Base-by-base conservation (phyloP, 768 basidiomycete species). In the Tulasnella sp. region DNA sequence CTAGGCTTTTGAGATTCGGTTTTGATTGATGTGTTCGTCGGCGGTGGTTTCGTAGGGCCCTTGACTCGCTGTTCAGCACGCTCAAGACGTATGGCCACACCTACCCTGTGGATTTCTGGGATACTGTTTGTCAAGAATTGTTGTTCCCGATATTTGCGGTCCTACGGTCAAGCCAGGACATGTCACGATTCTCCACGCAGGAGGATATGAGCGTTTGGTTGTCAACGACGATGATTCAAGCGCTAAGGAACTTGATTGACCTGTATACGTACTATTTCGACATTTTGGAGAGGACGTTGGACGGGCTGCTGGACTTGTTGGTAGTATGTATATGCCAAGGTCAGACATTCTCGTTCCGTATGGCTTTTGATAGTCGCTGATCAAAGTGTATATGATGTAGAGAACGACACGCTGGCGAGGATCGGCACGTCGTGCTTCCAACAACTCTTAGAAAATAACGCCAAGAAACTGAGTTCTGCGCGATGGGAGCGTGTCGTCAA, bases 161-260 rank as follows among this genome's bases (percentile, higher is more conserved):
- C 45, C 75, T 99, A 37, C 90, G 89, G 64, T 93, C 90, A 14
- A 87, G 82, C 63, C 86, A 91, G 70, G 94, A 96, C 67, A 68
- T 94, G 35, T 86, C 90, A 11, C 79, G 94, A 17, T 98, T 97
- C 73, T 86, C 77, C 68, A 93, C 91, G 4, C 91, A 96, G 65
- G 96, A 98, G 66, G 96, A 98, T 63, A 94, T 98, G 91, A 96
- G 91, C 64, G 92, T 99, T 25, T 99, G 96, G 96, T 70, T 99
- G 43, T 97, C 92, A 23, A 96, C 96, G 12, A 99, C 96, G 2
- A 92, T 99, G 87, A 96, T 98, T 49, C 92, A 97, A 67, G 96
- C 96, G 0, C 77, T 99, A 43, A 82, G 96, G 42, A 87, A 97
- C 69, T 76, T 98, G 60, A 87, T 99, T 58, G 90, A 94, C 66